Conservation (phyloP, 306 rosid species). For the Malus asiatica region DNA sequence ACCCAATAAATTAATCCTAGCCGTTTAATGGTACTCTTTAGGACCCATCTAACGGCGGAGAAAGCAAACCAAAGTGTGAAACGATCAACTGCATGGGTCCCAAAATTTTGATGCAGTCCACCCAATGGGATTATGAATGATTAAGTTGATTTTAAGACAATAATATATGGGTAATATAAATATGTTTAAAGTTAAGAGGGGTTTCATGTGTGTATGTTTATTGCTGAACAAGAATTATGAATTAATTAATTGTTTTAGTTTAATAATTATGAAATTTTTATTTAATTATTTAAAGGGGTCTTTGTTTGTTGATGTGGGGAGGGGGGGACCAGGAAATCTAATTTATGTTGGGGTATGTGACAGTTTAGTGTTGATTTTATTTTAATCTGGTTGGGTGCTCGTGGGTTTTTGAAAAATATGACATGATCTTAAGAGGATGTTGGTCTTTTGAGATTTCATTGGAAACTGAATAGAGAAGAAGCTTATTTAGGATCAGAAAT, state of each 20-base stretch:
- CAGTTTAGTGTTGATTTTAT: slow-evolving; percentile 22
- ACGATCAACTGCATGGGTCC: slow-evolving; percentile 47
- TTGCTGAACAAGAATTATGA: neutral
- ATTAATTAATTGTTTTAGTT: neutral
- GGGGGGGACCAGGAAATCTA: slow-evolving; percentile 66
- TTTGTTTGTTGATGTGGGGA: slow-evolving; percentile 19
- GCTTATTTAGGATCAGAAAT: neutral
- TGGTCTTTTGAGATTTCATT: slow-evolving; percentile 90
- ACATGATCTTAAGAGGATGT: slow-evolving; percentile 72
- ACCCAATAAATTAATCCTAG: slow-evolving; percentile 9
- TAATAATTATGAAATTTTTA: neutral
- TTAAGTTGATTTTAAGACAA: slow-evolving; percentile 29
- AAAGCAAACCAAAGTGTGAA: slow-evolving; percentile 21
- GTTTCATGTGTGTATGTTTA: slow-evolving; percentile 8
- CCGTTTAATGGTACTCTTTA: slow-evolving; percentile 29
- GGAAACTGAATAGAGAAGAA: slow-evolving; percentile 38
- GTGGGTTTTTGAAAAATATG: slow-evolving; percentile 96
- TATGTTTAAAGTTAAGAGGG: slow-evolving; percentile 9
- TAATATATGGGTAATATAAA: slow-evolving; percentile 25
- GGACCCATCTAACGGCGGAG: slow-evolving; percentile 56
- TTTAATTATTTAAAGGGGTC: neutral
- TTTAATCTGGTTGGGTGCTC: slow-evolving; percentile 67
- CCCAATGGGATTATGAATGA: slow-evolving; percentile 41
- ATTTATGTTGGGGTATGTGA: slow-evolving; percentile 46
- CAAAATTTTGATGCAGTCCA: slow-evolving; percentile 40